Evolutionary conservation across 2,329 filamentous ascomycete species (phyloP), one percentile per base, ranked within the genome.

Genomic region (Cryphonectria radicalis): DNA sequence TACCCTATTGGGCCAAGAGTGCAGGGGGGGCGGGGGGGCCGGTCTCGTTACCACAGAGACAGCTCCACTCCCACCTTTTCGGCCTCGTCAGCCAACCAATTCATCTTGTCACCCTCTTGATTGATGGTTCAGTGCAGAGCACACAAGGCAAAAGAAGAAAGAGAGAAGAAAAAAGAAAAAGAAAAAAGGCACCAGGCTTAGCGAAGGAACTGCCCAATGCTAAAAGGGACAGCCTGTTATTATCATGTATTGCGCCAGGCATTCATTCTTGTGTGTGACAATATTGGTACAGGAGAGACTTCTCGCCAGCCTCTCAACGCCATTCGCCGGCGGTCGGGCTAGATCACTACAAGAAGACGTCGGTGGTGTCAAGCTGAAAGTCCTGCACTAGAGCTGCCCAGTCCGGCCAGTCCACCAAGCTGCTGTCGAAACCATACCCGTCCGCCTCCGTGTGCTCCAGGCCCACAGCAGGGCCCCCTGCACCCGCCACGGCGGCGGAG

Each of bases 21-120:
- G 63, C 69, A 59, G 50, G 50, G 68, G 70, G 53, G n/a, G n/a
- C n/a, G n/a, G 28, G 67, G 14, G 32, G 32, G 66, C 66, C 46
- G 19, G 46, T 70, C 53, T 63, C 71, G 76, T 77, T 76, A 72
- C 76, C 74, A 74, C 69, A 70, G 76, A 65, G 76, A 77, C 70
- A 7, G 59, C 32, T 11, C 35, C 19, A 25, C 25, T 17, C 19
- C 19, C 59, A 13, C n/a, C 8, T n/a, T 40, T 40, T 17, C n/a
- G 40, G 17, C 25, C 32, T 37, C 4, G 19, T 19, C 59, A 13
- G 57, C 59, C 59, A 17, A 32, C 25, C 59, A n/a, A 8, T 35
- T 32, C 7, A 5, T 35, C 25, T 5, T 25, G 10, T 53, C 46
- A 53, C 53, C 10, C 25, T 57, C 53, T 57, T 17, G 11, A 50